Percentiles rank a stretch among this genome's conserved stretches.
Evolutionary conservation across 1,284 basidiomycete genomes (phyloP).

Genomic region (Melanopsichium pennsylvanicum): DNA sequence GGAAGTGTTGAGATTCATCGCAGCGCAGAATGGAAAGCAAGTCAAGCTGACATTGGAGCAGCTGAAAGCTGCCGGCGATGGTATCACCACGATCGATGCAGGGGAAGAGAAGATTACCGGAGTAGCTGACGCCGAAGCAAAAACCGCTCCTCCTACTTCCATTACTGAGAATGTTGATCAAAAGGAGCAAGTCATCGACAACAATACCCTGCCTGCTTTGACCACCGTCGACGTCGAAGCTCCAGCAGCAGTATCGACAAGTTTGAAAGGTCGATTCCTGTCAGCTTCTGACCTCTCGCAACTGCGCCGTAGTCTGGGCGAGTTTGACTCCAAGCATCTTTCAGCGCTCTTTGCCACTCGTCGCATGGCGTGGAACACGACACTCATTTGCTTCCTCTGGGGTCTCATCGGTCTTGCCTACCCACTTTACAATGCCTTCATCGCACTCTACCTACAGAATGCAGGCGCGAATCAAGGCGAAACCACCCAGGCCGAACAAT

Average conservation of each 20-base stretch:
- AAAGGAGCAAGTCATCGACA: conserved; percentile 53
- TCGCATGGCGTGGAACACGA: conserved; percentile 74
- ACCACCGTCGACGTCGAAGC: neutral
- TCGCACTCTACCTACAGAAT: conserved; percentile 72
- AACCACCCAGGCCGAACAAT: conserved; percentile 70
- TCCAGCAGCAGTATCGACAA: neutral
- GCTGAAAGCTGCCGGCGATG: conserved; percentile 48
- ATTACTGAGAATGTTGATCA: conserved; percentile 68
- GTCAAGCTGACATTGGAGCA: conserved; percentile 49
- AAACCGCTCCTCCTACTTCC: conserved; percentile 33
- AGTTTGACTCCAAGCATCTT: conserved; percentile 68
- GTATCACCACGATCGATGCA: conserved; percentile 50
- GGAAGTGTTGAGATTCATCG: conserved; percentile 75
- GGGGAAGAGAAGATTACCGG: conserved; percentile 68
- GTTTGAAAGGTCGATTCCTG: conserved; percentile 21
- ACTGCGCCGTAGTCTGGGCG: conserved; percentile 16
- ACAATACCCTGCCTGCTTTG: neutral
- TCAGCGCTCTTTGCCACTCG: conserved; percentile 73
- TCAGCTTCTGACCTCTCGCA: conserved; percentile 21
- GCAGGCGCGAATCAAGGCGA: conserved; percentile 67
- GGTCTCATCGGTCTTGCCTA: conserved; percentile 78
- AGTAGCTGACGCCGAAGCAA: conserved; percentile 27
- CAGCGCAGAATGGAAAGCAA: conserved; percentile 73
- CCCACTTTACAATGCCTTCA: conserved; percentile 76
- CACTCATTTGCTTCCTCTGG: conserved; percentile 73